Conservation (phyloP, 139 green algal species). For the Eudorina sp. region DNA sequence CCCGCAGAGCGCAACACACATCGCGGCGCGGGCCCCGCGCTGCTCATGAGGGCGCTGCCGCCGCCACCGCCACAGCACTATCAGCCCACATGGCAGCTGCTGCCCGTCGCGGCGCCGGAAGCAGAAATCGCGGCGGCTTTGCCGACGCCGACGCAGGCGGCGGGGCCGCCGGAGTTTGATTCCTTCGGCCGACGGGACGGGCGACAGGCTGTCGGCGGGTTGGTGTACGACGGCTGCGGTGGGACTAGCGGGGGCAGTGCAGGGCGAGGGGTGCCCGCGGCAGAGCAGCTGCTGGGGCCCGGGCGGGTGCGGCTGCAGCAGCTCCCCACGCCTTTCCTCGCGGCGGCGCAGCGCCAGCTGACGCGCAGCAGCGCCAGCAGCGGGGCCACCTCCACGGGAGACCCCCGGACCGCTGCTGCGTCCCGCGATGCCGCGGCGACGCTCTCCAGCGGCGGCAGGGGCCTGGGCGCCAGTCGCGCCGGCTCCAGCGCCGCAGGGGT, state of each 20-base stretch:
- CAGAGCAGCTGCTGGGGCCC: background rate
- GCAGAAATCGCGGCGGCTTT: too few relatives aligned
- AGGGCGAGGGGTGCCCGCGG: background rate
- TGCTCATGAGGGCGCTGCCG: background rate
- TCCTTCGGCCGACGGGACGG: too few relatives aligned
- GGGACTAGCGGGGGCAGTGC: background rate
- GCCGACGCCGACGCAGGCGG: too few relatives aligned
- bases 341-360: background rate
- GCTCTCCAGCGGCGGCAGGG: background rate
- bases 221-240: background rate
- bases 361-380: background rate
- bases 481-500: background rate
- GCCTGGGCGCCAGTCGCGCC: background rate
- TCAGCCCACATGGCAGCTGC: background rate
- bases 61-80: background rate
- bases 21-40: too few relatives aligned
- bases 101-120: background rate
- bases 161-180: too few relatives aligned
- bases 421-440: too few relatives aligned
- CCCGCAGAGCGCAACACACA: background rate
- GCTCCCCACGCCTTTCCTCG: background rate
- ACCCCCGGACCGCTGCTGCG: too few relatives aligned
- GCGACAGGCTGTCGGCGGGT: too few relatives aligned
- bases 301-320: background rate
- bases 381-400: background rate